Evolutionary conservation across 2,329 filamentous ascomycete species (phyloP).

Genomic region (Celoporthe dispersa): DNA sequence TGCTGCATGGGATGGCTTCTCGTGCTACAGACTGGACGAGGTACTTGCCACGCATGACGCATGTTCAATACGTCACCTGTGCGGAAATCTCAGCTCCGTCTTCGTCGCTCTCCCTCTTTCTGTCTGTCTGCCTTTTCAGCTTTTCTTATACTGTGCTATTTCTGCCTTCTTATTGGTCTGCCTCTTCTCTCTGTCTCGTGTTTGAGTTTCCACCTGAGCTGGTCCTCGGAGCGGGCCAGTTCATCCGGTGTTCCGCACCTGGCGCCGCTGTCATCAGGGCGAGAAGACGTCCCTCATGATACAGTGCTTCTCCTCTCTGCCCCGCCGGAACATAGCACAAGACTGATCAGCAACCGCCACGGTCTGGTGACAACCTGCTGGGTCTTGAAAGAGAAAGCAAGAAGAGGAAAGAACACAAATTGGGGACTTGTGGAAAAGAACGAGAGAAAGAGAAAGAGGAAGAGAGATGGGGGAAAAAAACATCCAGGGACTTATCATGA

Average conservation of each 20-base stretch:
- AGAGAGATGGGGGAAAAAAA: not conserved
- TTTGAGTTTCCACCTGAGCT: not conserved
- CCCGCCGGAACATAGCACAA: not conserved
- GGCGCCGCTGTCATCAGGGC: not conserved
- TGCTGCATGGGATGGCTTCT: constrained; percentile 8
- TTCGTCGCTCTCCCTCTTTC: not conserved
- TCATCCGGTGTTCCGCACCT: too few species aligned
- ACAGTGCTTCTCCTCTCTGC: not conserved
- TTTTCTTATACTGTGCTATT: not conserved
- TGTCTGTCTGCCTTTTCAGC: not conserved
- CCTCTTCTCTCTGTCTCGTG: not conserved
- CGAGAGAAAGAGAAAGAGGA: too few species aligned
- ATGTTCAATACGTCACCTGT: constrained; percentile 21
- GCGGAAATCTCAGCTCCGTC: constrained; percentile 7
- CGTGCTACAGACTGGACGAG: constrained; percentile 19
- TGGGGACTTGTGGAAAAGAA: too few species aligned
- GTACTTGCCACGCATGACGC: constrained; percentile 22
- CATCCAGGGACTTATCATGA: not conserved
- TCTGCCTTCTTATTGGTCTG: too few species aligned
- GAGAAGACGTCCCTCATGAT: not conserved
- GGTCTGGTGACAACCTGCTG: not conserved
- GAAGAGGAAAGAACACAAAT: too few species aligned
- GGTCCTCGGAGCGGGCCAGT: not conserved
- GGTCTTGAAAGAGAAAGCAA: not conserved
- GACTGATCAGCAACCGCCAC: not conserved